Percentiles rank a stretch among this genome's conserved stretches.
phyloP scores from a whole-genome alignment of 129 eudicot genomes.

The Solidago caesia region DNA sequence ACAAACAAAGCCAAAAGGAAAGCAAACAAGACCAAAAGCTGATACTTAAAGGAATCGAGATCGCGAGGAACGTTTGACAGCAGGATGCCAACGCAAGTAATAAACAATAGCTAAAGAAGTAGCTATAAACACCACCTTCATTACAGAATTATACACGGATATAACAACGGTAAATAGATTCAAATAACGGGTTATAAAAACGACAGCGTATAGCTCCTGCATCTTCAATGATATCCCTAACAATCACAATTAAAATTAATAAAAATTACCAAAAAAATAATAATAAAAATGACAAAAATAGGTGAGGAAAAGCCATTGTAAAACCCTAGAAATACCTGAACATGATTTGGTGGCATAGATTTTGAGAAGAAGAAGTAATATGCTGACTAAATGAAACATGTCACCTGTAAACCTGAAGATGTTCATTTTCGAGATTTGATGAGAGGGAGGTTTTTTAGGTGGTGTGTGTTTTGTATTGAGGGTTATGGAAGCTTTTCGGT shows the following conservation, averaged over 20 bases:
- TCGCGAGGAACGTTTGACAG: conserved; percentile 70
- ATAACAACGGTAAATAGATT: conserved; percentile 69
- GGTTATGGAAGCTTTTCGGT: no score
- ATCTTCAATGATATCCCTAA: conserved; percentile 87
- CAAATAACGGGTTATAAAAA: conserved; percentile 67
- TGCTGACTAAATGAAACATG: conserved; percentile 73
- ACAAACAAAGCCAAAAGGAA: conserved; percentile 58
- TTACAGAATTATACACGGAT: conserved; percentile 65
- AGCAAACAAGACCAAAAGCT: conserved; percentile 43
- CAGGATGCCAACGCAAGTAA: conserved; percentile 65
- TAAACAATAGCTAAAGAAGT: conserved; percentile 72
- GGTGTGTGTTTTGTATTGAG: no score
- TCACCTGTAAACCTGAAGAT: conserved; percentile 85
- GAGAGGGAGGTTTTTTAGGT: no score
- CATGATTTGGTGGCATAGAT: conserved; percentile 90
- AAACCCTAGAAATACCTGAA: conserved; percentile 53
- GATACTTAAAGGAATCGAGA: conserved; percentile 70
- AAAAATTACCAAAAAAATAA: no score
- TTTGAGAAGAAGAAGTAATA: conserved; percentile 81
- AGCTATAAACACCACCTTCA: conserved; percentile 67
- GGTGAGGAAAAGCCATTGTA: not conserved
- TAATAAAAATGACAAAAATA: not conserved
- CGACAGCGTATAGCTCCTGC: conserved; percentile 71
- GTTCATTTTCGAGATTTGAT: conserved; percentile 43
- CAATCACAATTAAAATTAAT: not conserved